Base-by-base conservation (phyloP, 2,329 filamentous ascomycete species). In the Ophiostoma novo-ulmi region DNA sequence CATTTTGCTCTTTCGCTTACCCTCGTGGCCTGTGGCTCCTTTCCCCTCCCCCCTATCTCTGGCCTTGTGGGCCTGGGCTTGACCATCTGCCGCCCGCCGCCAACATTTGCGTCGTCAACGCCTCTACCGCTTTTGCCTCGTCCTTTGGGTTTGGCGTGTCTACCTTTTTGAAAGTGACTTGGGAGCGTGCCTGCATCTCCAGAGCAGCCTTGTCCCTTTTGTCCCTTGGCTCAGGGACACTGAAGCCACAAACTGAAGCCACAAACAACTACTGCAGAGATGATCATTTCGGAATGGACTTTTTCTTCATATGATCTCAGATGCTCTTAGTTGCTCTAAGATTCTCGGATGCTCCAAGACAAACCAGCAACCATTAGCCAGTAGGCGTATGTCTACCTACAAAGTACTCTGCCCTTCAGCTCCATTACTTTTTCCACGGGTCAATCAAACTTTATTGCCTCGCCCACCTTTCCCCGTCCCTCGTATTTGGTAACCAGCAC, bases 11-110 rank as follows among this genome's bases (percentile, higher is more conserved):
- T n/a, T 48, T 20, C 17, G 44, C 55, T 20, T 63, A 20, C 58
- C 58, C 58, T 63, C 58, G 58, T 63, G 58, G 58, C 58, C 31
- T 63, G 58, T 63, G 58, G 58, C 58, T 58, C 58, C 31, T 31
- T 31, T 31, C 58, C 58, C 26, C n/a, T 22, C 58, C 36, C 58
- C 55, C 58, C 52, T 58, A 63, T 35, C 26, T 14, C 20, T 61
- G 55, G 55, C n/a, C 58, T 20, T 63, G 58, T 63, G 26, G 26
- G 58, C 26, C 26, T 63, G 58, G 58, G 58, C 58, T 63, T 63
- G 26, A 63, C 52, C 31, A 63, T 63, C 58, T 63, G 58, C 58
- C 58, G 58, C 58, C 58, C 58, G 58, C 26, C 58, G 52, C 52
- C 52, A 58, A 58, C 22, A 58, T 58, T 22, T 58, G 52, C 31